Conservation (phyloP, 2,329 filamentous ascomycete genomes). For the Zymoseptoria pseudotritici region DNA sequence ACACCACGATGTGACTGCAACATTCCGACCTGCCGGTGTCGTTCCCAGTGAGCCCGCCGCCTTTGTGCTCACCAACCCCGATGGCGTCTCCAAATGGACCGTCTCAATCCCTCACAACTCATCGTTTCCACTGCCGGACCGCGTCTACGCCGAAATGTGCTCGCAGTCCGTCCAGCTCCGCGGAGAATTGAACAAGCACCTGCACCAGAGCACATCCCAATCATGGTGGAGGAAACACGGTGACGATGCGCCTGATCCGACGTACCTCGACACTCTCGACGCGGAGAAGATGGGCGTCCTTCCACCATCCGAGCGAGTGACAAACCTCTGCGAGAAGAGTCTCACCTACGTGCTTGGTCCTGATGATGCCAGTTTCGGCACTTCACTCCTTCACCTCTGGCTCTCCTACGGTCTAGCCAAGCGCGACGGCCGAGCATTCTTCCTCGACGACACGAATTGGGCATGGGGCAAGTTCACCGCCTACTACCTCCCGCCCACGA, state of each 20-base stretch:
- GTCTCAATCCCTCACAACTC: constrained; percentile 64
- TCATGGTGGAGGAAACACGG: constrained; percentile 38
- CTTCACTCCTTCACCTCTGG: constrained; percentile 72
- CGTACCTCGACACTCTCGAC: constrained; percentile 68
- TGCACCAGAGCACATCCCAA: constrained; percentile 23
- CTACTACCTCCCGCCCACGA: constrained; percentile 63
- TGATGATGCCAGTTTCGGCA: constrained; percentile 67
- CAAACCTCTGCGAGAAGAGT: constrained; percentile 57
- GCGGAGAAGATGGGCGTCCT: constrained; percentile 60
- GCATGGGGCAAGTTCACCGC: constrained; percentile 68
- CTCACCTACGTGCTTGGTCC: constrained; percentile 74
- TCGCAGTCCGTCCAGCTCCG: constrained; percentile 43
- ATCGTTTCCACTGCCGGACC: constrained; percentile 58
- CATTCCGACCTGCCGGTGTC: constrained; percentile 41
- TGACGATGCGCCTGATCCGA: constrained; percentile 57
- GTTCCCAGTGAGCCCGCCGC: constrained; percentile 68
- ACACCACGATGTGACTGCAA: constrained; percentile 1
- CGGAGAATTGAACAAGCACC: constrained; percentile 23
- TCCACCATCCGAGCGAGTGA: constrained; percentile 9
- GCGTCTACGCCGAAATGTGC: constrained; percentile 64
- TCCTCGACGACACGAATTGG: constrained; percentile 77
- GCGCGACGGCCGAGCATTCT: constrained; percentile 67
- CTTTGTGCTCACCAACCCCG: constrained; percentile 59
- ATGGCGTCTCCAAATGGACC: constrained; percentile 66
- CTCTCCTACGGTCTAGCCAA: constrained; percentile 73